Evolutionary conservation across 176 grass and related monocot species (phyloP), one percentile per base, ranked within the genome.

Genomic region (Zoysia pacifica): DNA sequence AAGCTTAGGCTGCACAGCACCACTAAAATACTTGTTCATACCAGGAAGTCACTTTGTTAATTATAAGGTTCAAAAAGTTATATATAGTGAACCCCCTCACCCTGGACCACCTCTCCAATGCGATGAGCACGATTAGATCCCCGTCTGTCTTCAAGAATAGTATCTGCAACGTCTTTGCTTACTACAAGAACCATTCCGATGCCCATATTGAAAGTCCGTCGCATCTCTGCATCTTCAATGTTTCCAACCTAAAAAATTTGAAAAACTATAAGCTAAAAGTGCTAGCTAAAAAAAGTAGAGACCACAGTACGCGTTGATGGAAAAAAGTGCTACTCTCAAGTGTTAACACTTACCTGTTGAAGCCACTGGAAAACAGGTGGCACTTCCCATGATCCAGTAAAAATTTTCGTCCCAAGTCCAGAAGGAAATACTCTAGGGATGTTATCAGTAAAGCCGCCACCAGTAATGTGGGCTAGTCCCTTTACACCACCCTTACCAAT

Each of bases 401-500:
- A 81, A 75, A 92, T 84, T 59, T 92, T 91, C 0, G 85, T 90
- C 39, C 93, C 93, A 50, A 92, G 82, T 61, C 90, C 93, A 42
- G 80, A 45, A 46, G 87, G 90, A 88, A 96, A 96, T 67, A 93
- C 68, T 78, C 92, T 88, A 44, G 93, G 93, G 67, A 94, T 91
- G 61, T 97, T 97, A 75, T 97, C 94, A 2, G 94, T 97, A 56
- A 97, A 97, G 28, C 94, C 94, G 79, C 94, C 94, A 65, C 94
- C 94, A 38, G 94, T 97, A 60, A 97, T 91, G 76, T 94, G 95
- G 15, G 95, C 95, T 70, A 98, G 76, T 77, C 95, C 95, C 86
- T 93, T 98, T 18, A 98, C 92, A 45, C 88, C 86, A 50, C 90
- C 92, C 77, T 89, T 91, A 81, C 67, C 86, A 75, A 98, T 87